Percentiles rank a stretch among this genome's conserved stretches.
phyloP scores from a whole-genome alignment of 768 basidiomycete species.

The Lyophyllum shimeji region DNA sequence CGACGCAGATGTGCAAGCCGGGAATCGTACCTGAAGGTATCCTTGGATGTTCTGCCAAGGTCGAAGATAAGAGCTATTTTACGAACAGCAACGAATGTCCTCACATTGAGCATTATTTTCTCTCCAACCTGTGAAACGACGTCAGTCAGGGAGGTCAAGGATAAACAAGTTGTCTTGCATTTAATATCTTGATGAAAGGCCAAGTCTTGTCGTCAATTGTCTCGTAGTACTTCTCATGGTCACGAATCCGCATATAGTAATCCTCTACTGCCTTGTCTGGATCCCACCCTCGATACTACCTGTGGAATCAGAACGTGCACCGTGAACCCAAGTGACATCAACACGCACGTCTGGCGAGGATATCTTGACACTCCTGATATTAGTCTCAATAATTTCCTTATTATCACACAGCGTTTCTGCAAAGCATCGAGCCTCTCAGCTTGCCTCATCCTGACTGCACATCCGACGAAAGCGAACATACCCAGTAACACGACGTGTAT shows the following conservation, averaged over 20 bases:
- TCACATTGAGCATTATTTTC: conserved; percentile 91
- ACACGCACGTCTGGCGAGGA: conserved; percentile 91
- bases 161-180: conserved; percentile 48
- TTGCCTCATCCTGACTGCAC: too few relatives aligned
- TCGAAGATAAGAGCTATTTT: background rate
- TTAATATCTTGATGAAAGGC: conserved; percentile 93
- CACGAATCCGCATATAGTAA: conserved; percentile 85
- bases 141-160: conserved; percentile 5
- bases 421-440: background rate
- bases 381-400: conserved; percentile 88
- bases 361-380: conserved; percentile 96
- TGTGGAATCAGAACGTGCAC: conserved; percentile 4
- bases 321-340: background rate
- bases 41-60: conserved; percentile 68
- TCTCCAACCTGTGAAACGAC: conserved; percentile 72
- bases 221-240: conserved; percentile 88
- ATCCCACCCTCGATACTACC: conserved; percentile 89
- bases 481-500: conserved; percentile 95
- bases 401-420: conserved; percentile 91
- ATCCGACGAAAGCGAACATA: conserved; percentile 28
- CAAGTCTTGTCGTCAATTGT: conserved; percentile 88
- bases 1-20: background rate
- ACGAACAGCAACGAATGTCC: conserved; percentile 18
- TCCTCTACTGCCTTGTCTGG: conserved; percentile 90
- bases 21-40: conserved; percentile 68